Evolutionary conservation across 768 basidiomycete species (phyloP).

Genomic region (Gloeopeniophorella convolvens): DNA sequence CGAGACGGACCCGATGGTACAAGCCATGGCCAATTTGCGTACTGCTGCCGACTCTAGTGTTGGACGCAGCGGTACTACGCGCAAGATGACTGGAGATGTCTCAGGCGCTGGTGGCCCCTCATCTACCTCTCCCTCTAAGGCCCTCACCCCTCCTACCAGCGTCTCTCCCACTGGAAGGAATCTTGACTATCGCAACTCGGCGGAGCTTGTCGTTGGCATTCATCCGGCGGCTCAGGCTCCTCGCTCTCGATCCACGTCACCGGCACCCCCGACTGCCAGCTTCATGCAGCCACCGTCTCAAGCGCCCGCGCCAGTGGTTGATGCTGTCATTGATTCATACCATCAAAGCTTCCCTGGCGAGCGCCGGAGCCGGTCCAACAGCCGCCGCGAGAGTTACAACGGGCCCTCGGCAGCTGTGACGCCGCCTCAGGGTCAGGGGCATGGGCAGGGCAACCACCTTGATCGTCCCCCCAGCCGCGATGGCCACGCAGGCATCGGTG

Average conservation of each 20-base stretch:
- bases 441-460: constrained; percentile 23
- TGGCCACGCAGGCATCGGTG: constrained; percentile 80
- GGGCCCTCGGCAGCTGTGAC: constrained; percentile 24
- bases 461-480: constrained; percentile 50
- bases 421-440: constrained; percentile 26
- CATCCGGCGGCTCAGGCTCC: constrained; percentile 46
- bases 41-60: constrained; percentile 29
- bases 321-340: constrained; percentile 71
- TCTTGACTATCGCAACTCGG: constrained; percentile 69
- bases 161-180: constrained; percentile 21
- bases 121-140: constrained; percentile 9
- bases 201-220: constrained; percentile 70
- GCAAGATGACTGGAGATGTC: constrained; percentile 19
- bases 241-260: constrained; percentile 66
- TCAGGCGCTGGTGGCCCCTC: constrained; percentile 11
- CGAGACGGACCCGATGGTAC: constrained; percentile 36
- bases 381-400: constrained; percentile 28
- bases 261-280: constrained; percentile 63
- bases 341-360: constrained; percentile 87
- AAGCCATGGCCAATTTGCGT: constrained; percentile 29
- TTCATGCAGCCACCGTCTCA: constrained; percentile 59
- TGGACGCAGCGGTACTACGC: constrained; percentile 22
- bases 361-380: constrained; percentile 42
- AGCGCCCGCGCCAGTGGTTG: constrained; percentile 46
- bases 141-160: constrained; percentile 19